Conservation (phyloP, 192 early-diverging fungal genomes). For the Jimgerdemannia lactiflua region DNA sequence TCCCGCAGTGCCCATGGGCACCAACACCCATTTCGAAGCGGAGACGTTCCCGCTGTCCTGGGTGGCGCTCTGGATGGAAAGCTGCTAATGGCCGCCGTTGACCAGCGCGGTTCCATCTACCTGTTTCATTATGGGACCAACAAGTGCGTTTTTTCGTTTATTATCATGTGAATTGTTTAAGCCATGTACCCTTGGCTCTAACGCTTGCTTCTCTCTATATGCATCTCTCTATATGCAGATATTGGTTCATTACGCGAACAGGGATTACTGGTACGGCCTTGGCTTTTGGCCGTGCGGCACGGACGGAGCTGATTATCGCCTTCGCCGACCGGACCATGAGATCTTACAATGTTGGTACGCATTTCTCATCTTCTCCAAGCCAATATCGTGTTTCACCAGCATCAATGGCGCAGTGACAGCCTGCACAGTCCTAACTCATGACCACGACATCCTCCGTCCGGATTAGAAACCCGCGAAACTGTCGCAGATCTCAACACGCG, state of each 20-base stretch:
- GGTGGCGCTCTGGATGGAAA: constrained; percentile 5
- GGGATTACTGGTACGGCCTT: constrained; percentile 5
- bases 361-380: neutral
- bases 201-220: neutral
- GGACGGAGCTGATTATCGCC: constrained; percentile 12
- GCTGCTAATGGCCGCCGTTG: constrained; percentile 15
- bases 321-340: constrained; percentile 15
- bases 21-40: constrained; percentile 2
- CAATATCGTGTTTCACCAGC: neutral
- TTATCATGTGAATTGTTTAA: too few species aligned
- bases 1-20: neutral
- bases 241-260: constrained; percentile 11
- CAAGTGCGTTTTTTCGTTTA: constrained; percentile 1
- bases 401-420: neutral
- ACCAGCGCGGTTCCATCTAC: constrained; percentile 7
- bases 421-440: neutral
- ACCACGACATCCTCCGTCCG: neutral
- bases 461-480: constrained; percentile 12
- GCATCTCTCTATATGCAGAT: neutral
- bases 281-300: constrained; percentile 6
- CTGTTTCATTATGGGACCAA: constrained; percentile 15
- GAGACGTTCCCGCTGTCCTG: constrained; percentile 3
- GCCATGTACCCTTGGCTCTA: neutral
- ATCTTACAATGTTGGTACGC: constrained; percentile 18
- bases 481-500: constrained; percentile 7